Percentiles rank a stretch among this genome's conserved stretches.
These are phyloP conservation scores for Macadamia integrifolia DNA, from an alignment of 164 flowering plant species.

Conservation along the genomic window DNA sequence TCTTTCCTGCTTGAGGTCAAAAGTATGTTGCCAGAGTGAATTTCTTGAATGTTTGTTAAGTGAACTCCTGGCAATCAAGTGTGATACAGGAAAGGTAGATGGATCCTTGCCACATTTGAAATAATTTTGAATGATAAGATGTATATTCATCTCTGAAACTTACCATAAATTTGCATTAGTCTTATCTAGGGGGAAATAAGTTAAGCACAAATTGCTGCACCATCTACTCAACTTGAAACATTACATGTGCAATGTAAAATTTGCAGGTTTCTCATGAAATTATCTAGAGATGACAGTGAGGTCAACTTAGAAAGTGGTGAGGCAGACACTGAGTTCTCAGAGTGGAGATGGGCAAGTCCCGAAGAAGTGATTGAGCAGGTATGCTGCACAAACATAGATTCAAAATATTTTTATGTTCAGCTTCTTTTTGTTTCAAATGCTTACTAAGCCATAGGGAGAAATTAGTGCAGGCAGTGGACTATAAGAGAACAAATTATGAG, in stretches of 20 bases:
- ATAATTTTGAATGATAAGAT: too few species aligned
- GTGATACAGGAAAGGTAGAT: too few species aligned
- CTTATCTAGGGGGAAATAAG: too few species aligned
- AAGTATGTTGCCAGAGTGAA: too few species aligned
- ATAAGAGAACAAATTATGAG: conserved; percentile 85
- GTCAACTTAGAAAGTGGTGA: conserved; percentile 63
- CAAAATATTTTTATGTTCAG: neutral
- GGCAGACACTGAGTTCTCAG: conserved; percentile 74
- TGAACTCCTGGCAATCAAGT: too few species aligned
- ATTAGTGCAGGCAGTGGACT: conserved; percentile 77
- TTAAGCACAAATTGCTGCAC: neutral
- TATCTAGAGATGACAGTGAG: conserved; percentile 65
- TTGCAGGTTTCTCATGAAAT: conserved; percentile 82
- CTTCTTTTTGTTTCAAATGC: neutral
- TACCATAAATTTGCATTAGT: too few species aligned
- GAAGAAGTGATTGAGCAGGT: conserved; percentile 91
- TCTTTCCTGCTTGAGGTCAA: too few species aligned
- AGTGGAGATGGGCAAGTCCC: conserved; percentile 92
- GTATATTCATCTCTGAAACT: too few species aligned
- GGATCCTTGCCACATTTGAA: too few species aligned
- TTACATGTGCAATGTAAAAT: neutral
- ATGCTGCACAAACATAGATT: neutral
- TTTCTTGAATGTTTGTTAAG: too few species aligned
- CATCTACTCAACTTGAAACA: neutral
- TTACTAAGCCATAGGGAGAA: neutral